A percentile compares a stretch with the other conserved stretches of the same genome.
Conservation (phyloP, 2,329 filamentous ascomycete species). For the Chrysoporthe puriensis region DNA sequence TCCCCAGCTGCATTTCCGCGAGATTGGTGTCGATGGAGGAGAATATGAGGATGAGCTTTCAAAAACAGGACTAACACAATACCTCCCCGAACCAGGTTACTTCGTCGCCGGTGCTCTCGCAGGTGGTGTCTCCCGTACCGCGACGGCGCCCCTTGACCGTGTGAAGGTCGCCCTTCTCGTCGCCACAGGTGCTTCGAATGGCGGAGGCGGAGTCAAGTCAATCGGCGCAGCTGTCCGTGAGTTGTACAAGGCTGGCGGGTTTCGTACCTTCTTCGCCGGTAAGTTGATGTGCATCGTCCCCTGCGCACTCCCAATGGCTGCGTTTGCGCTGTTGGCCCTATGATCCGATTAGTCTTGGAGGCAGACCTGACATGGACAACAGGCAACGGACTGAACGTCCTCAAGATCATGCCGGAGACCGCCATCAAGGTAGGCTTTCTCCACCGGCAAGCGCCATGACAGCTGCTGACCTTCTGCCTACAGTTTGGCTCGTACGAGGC, state of each 20-base stretch:
- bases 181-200: constrained; percentile 74
- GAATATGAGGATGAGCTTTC: constrained; percentile 37
- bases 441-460: not conserved
- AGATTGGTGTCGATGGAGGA: constrained; percentile 13
- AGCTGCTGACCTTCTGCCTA: not conserved
- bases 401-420: constrained; percentile 98
- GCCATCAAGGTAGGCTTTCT: constrained; percentile 71
- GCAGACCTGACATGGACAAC: constrained; percentile 21
- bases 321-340: not conserved
- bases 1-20: constrained; percentile 23
- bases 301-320: not conserved
- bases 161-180: constrained; percentile 97
- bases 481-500: constrained; percentile 94
- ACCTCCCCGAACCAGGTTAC: constrained; percentile 91
- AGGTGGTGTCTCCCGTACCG: constrained; percentile 91
- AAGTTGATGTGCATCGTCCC: constrained; percentile 38
- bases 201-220: constrained; percentile 70
- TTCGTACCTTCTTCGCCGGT: constrained; percentile 93
- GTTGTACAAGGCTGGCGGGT: constrained; percentile 82
- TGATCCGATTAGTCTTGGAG: not conserved
- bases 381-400: constrained; percentile 95
- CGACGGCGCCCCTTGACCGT: constrained; percentile 93
- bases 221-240: constrained; percentile 75
- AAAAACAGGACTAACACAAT: constrained; percentile 63
- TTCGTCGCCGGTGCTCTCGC: constrained; percentile 94